These are phyloP conservation scores for Astrothelium subdiscretum DNA, from an alignment of 495 filamentous ascomycete species.

Conservation along the genomic window DNA sequence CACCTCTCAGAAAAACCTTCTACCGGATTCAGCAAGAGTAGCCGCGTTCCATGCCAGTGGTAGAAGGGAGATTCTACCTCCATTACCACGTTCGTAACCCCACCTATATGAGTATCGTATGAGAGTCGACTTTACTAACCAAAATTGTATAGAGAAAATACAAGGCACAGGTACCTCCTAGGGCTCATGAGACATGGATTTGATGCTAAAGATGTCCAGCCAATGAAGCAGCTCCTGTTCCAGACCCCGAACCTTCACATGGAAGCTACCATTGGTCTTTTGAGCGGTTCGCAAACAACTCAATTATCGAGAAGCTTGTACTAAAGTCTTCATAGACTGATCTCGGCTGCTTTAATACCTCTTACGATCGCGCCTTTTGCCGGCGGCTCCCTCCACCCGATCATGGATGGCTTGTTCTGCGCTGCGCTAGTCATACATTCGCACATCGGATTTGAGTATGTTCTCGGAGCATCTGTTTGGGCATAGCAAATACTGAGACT, in stretches of 20 bases:
- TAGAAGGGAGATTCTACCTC: constrained; percentile 31
- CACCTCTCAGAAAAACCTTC: constrained; percentile 11
- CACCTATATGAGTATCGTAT: too few species aligned
- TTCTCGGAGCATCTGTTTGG: not conserved
- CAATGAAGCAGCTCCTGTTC: constrained; percentile 79
- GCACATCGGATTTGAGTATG: constrained; percentile 84
- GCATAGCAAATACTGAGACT: constrained; percentile 4
- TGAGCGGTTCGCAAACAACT: constrained; percentile 51
- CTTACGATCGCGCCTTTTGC: constrained; percentile 86
- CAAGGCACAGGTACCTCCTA: constrained; percentile 14
- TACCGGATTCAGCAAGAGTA: constrained; percentile 18
- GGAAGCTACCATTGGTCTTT: constrained; percentile 98
- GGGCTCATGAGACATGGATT: not conserved
- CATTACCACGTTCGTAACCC: constrained; percentile 32
- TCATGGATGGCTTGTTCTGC: constrained; percentile 76
- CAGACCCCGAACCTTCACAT: constrained; percentile 56
- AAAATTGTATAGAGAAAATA: constrained; percentile 19
- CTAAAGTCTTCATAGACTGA: constrained; percentile 34
- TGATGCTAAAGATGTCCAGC: constrained; percentile 33
- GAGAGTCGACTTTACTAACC: too few species aligned
- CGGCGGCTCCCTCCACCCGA: constrained; percentile 77
- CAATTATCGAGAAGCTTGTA: not conserved
- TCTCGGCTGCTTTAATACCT: constrained; percentile 69
- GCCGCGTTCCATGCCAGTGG: constrained; percentile 34
- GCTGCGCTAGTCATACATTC: constrained; percentile 78